Conservation (phyloP, 345 rosid genomes). For the Abelmoschus esculentus region DNA sequence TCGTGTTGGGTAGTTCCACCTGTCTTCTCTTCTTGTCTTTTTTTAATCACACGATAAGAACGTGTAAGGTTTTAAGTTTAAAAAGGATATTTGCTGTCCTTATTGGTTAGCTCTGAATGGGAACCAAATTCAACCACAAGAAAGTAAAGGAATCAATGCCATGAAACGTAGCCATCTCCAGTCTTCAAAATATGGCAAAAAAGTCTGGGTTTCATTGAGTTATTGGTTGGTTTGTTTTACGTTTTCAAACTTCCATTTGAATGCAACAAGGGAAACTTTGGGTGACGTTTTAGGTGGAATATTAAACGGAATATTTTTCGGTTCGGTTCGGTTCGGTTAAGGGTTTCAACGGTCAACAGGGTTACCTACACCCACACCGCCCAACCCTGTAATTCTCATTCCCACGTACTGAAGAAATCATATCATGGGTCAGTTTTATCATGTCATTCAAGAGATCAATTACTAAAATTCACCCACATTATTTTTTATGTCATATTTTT, state of each 20-base stretch:
- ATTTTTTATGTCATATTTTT: no score
- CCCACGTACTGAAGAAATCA: no score
- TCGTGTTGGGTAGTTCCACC: background rate
- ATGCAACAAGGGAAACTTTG: background rate
- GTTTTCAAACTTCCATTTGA: slow-evolving; percentile 11
- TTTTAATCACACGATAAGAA: no score
- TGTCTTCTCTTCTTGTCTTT: background rate
- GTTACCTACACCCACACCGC: background rate
- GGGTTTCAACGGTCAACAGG: background rate
- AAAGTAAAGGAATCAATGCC: background rate
- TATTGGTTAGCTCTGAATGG: background rate
- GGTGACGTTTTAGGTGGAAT: background rate
- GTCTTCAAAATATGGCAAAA: background rate
- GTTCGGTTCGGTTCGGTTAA: background rate
- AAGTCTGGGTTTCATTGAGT: background rate
- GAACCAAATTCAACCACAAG: background rate
- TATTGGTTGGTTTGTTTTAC: background rate
- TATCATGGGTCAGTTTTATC: no score
- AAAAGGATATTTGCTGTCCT: background rate
- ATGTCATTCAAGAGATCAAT: no score
- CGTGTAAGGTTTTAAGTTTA: no score
- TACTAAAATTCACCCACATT: no score
- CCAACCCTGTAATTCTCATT: background rate
- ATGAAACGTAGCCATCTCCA: background rate
- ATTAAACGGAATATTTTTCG: slow-evolving; percentile 5